phyloP scores from a whole-genome alignment of 2,329 filamentous ascomycete species.

The Corniculantispora saksenae region DNA sequence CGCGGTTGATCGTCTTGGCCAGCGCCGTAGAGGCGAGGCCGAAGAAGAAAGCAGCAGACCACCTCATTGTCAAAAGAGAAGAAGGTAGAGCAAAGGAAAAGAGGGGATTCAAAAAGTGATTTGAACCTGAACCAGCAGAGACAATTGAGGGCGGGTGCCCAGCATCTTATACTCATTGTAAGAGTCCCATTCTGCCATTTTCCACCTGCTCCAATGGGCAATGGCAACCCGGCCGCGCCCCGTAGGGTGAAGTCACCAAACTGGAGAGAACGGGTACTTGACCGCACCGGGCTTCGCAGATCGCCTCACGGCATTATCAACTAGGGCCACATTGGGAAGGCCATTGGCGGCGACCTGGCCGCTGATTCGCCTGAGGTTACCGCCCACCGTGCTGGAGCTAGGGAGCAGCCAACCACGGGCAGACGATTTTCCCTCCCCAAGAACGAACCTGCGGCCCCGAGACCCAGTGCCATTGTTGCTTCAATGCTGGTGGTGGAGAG shows the following conservation, averaged over 20 bases:
- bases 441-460: background rate
- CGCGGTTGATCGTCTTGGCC: slow-evolving; percentile 45
- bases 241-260: slow-evolving; percentile 7
- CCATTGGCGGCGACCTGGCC: background rate
- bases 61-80: slow-evolving; percentile 16
- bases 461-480: background rate
- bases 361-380: background rate
- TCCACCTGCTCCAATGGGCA: slow-evolving; percentile 14
- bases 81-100: background rate
- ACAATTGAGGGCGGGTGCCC: background rate
- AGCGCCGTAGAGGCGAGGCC: slow-evolving; percentile 13
- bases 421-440: background rate
- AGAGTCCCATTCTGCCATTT: background rate
- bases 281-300: slow-evolving; percentile 3
- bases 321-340: slow-evolving; percentile 14
- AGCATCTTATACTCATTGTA: slow-evolving; percentile 2
- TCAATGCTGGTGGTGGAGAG: background rate
- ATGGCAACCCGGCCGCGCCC: background rate
- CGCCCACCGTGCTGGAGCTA: background rate
- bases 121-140: background rate
- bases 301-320: background rate
- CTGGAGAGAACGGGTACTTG: background rate
- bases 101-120: background rate
- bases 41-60: slow-evolving; percentile 11
- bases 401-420: background rate